These are phyloP conservation scores for Thymus quinquecostatus DNA, from an alignment of 257 asterid species.

Conservation along the genomic window DNA sequence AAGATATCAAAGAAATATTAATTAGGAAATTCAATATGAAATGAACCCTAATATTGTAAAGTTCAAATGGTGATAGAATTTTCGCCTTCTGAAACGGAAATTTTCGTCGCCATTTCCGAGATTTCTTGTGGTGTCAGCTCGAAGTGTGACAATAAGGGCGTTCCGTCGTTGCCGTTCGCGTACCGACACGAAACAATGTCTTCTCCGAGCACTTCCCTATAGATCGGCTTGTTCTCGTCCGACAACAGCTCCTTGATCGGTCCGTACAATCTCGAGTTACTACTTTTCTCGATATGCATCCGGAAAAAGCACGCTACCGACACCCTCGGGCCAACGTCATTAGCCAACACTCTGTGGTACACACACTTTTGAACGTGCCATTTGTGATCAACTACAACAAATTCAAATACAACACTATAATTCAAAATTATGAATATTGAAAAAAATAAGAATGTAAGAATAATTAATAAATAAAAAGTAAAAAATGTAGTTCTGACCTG, in stretches of 20 bases:
- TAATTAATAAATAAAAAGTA: too few relatives aligned
- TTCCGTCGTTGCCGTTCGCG: conserved; percentile 26
- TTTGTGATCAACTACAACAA: conserved; percentile 51
- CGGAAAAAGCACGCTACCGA: conserved; percentile 43
- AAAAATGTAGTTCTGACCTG: neutral
- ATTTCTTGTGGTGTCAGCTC: neutral
- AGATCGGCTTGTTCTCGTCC: conserved; percentile 33
- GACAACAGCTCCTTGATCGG: conserved; percentile 44
- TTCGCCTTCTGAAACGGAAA: too few relatives aligned
- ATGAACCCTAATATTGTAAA: too few relatives aligned
- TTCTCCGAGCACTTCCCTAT: conserved; percentile 19
- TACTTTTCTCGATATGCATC: conserved; percentile 35
- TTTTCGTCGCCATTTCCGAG: too few relatives aligned
- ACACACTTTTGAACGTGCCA: conserved; percentile 45
- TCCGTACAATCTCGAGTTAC: conserved; percentile 15
- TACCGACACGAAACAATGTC: conserved; percentile 21
- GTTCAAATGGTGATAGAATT: too few relatives aligned
- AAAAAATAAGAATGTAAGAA: too few relatives aligned
- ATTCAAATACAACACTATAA: neutral
- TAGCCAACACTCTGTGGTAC: conserved; percentile 49
- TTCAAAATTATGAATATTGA: too few relatives aligned
- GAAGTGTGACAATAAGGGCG: neutral
- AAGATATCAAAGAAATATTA: too few relatives aligned
- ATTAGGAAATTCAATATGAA: too few relatives aligned
- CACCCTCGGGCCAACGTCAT: conserved; percentile 39